Percentiles rank a stretch among this genome's conserved stretches.
These are phyloP conservation scores for Fraxinus latifolia DNA, from an alignment of 305 asterid genomes.

Conservation along the genomic window DNA sequence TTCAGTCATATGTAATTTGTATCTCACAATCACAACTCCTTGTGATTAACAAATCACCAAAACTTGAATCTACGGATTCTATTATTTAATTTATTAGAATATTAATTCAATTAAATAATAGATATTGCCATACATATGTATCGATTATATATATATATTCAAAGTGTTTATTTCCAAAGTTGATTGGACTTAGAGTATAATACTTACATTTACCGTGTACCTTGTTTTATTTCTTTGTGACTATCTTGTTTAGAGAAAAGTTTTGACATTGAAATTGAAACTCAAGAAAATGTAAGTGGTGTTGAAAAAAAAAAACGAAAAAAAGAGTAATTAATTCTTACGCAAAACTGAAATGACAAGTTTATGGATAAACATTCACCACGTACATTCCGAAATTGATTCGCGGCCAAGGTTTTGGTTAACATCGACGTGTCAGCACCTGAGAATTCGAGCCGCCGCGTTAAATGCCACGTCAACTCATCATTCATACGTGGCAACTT, in stretches of 20 bases:
- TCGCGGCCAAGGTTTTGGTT: not conserved
- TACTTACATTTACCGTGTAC: too few species aligned
- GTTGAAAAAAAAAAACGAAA: not conserved
- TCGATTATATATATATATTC: too few species aligned
- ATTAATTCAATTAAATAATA: too few species aligned
- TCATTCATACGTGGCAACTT: not conserved
- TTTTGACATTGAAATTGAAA: not conserved
- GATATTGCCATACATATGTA: too few species aligned
- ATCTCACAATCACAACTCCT: too few species aligned
- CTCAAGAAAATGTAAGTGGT: not conserved
- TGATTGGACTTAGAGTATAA: too few species aligned
- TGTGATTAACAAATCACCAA: too few species aligned
- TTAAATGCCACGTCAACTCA: constrained; percentile 21
- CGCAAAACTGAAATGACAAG: not conserved
- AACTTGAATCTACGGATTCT: too few species aligned
- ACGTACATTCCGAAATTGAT: not conserved
- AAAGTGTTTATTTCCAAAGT: too few species aligned
- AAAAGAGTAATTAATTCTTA: not conserved
- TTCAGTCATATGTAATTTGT: too few species aligned
- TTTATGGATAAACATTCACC: not conserved
- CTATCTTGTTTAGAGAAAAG: not conserved
- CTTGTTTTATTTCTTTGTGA: not conserved
- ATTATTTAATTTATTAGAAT: too few species aligned
- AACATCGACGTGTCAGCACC: constrained; percentile 21
- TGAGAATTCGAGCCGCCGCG: constrained; percentile 29